phyloP scores from a whole-genome alignment of 495 filamentous ascomycete genomes.

The Staphylotrichum tortipilum region DNA sequence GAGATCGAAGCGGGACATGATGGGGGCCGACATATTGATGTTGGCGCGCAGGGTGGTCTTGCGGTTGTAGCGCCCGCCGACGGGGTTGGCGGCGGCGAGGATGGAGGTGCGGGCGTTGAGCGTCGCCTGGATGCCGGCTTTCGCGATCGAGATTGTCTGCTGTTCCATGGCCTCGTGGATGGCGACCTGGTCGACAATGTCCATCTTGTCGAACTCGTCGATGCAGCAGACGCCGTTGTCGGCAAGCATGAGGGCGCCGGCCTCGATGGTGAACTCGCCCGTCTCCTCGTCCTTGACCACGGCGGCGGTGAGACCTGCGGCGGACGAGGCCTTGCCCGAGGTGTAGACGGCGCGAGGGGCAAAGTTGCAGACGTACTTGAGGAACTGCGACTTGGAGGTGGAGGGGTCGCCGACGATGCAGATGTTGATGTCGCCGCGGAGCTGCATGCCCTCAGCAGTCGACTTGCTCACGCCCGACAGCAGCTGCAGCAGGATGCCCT shows the following conservation, averaged over 20 bases:
- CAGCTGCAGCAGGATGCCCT: conserved; percentile 85
- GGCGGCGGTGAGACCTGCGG: conserved; percentile 92
- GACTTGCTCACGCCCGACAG: conserved; percentile 89
- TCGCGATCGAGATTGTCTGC: conserved; percentile 98
- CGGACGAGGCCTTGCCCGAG: conserved; percentile 94
- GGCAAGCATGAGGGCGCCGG: conserved; percentile 94
- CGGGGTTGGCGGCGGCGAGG: conserved; percentile 91
- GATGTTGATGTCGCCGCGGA: conserved; percentile 96
- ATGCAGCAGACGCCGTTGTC: conserved; percentile 97
- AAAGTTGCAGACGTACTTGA: conserved; percentile 96
- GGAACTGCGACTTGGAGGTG: conserved; percentile 97
- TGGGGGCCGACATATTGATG: conserved; percentile 96
- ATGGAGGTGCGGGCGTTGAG: conserved; percentile 93
- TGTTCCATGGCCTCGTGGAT: conserved; percentile 99
- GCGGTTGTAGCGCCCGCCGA: conserved; percentile 92
- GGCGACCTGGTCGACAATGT: conserved; percentile 92
- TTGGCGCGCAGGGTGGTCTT: conserved; percentile 89
- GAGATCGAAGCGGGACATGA: conserved; percentile 97
- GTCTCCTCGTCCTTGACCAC: conserved; percentile 98
- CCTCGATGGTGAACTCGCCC: conserved; percentile 97
- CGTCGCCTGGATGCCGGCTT: conserved; percentile 96
- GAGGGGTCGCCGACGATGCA: conserved; percentile 97
- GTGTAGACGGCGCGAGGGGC: conserved; percentile 96
- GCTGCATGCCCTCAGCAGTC: conserved; percentile 81
- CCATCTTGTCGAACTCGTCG: conserved; percentile 99